Base-by-base conservation (phyloP, 1,284 basidiomycete genomes). In the Apiotrichum mycotoxinovorans region DNA sequence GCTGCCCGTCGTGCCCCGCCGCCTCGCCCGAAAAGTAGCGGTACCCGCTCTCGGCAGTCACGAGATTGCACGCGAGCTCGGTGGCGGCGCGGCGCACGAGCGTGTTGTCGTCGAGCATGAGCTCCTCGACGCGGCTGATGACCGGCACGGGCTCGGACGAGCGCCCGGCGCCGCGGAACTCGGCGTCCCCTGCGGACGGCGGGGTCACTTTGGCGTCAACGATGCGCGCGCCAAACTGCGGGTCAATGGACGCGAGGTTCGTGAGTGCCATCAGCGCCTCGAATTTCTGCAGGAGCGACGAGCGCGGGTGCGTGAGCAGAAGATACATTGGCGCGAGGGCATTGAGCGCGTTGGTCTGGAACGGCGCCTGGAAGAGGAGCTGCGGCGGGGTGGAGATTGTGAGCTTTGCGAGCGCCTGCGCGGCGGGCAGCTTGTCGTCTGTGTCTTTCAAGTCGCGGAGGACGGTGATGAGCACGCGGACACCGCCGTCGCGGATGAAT, bases 261-360 rank as follows among this genome's bases (percentile, higher is more conserved):
- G 95, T 98, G 48, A 98, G 81, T 1, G 93, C 94, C 89, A 98
- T 94, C 61, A 93, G 81, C 3, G 87, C 85, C 74, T 98, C 95
- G 69, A 98, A 98, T 44, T 83, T 83, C 69, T 97, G 91, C 17
- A 98, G 79, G 34, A 88, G 82, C 27, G 78, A 84, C 1, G 91
- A 83, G 0, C 83, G 80, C 0, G 84, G 76, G 66, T 88, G 84
- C 45, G 84, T 81, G 35, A 96, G 80, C 53, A 94, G 79, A 33
- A 84, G 73, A 1, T 86, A 83, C 46, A 96, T 79, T 0, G 91
- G 91, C 1, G 85, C 82, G 54, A 95, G 85, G 4, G 85, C 85
- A 70, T 94, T 89, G 66, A 86, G 83, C n/a, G 88, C 80, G 2
- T 84, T 84, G 2, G 87, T 86, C 38, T 85, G 81, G 63, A 87